A percentile compares a stretch with the other conserved stretches of the same genome.
Conservation (phyloP, 2,329 filamentous ascomycete species). For the Ceratocystis papillata region DNA sequence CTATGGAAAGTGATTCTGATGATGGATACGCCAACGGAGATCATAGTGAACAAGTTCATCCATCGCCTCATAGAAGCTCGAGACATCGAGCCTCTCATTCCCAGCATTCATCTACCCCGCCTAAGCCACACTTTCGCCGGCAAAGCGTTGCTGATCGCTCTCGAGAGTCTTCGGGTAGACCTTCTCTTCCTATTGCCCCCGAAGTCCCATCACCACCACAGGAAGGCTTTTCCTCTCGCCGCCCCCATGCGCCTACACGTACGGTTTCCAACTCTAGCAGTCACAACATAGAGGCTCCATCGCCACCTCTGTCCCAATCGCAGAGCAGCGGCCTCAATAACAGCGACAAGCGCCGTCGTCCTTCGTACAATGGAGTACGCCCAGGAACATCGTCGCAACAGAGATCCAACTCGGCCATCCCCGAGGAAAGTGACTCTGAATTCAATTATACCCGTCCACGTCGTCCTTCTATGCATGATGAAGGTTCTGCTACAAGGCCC, state of each 20-base stretch:
- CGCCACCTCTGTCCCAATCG: slow-evolving; percentile 11
- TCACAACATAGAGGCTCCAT: neutral
- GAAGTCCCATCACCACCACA: neutral
- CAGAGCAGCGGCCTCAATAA: neutral
- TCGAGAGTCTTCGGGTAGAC: slow-evolving; percentile 12
- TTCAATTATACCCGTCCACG: neutral
- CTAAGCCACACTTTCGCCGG: slow-evolving; percentile 9
- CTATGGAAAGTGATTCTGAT: slow-evolving; percentile 14
- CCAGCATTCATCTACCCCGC: slow-evolving; percentile 14
- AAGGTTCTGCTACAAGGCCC: slow-evolving; percentile 1
- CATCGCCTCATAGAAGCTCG: slow-evolving; percentile 3
- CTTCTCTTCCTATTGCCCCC: slow-evolving; percentile 3
- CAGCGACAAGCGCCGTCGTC: slow-evolving; percentile 17
- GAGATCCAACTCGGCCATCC: slow-evolving; percentile 17
- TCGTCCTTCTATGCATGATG: slow-evolving; percentile 9
- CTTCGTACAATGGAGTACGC: slow-evolving; percentile 13
- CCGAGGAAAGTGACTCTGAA: slow-evolving; percentile 14
- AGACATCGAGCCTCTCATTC: slow-evolving; percentile 15
- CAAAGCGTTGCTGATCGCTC: slow-evolving; percentile 9
- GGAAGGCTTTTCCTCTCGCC: slow-evolving; percentile 3
- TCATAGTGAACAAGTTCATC: slow-evolving; percentile 1
- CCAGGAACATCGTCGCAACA: slow-evolving; percentile 16
- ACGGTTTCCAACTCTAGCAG: slow-evolving; percentile 16
- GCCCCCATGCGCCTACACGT: slow-evolving; percentile 13
- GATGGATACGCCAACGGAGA: slow-evolving; percentile 4